These are phyloP conservation scores for Colletotrichum ledebouriae DNA, from an alignment of 2,329 filamentous ascomycete genomes.

Conservation along the genomic window DNA sequence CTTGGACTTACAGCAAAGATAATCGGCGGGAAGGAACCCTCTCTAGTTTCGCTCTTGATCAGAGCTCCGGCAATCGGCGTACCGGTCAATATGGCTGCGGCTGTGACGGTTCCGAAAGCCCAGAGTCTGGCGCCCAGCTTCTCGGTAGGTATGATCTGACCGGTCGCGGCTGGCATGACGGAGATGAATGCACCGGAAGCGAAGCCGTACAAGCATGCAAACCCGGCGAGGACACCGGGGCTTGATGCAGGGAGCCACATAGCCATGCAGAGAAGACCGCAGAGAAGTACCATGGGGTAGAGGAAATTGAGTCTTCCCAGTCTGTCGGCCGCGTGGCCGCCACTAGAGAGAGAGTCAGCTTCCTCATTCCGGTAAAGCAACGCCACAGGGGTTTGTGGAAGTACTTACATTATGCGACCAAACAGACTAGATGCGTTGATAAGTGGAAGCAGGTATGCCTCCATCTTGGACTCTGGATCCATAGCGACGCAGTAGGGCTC, in stretches of 20 bases:
- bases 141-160: constrained; percentile 11
- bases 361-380: too few species aligned
- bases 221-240: constrained; percentile 24
- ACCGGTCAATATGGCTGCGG: constrained; percentile 13
- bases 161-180: constrained; percentile 18
- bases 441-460: constrained; percentile 57
- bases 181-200: constrained; percentile 24
- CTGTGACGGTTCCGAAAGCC: constrained; percentile 17
- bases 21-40: neutral
- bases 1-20: too few species aligned
- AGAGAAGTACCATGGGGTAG: constrained; percentile 34
- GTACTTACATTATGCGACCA: constrained; percentile 54
- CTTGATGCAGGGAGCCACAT: constrained; percentile 35
- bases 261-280: constrained; percentile 30
- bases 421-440: constrained; percentile 61
- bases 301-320: constrained; percentile 40
- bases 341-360: neutral
- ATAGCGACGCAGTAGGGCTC: constrained; percentile 50
- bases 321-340: constrained; percentile 34
- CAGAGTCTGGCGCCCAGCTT: constrained; percentile 14
- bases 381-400: too few species aligned
- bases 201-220: constrained; percentile 33
- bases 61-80: neutral
- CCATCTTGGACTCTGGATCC: constrained; percentile 47
- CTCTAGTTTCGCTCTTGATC: constrained; percentile 11